These are phyloP conservation scores for Rhizopus sp. DNA, from an alignment of 371 early-diverging fungal species.

Conservation along the genomic window DNA sequence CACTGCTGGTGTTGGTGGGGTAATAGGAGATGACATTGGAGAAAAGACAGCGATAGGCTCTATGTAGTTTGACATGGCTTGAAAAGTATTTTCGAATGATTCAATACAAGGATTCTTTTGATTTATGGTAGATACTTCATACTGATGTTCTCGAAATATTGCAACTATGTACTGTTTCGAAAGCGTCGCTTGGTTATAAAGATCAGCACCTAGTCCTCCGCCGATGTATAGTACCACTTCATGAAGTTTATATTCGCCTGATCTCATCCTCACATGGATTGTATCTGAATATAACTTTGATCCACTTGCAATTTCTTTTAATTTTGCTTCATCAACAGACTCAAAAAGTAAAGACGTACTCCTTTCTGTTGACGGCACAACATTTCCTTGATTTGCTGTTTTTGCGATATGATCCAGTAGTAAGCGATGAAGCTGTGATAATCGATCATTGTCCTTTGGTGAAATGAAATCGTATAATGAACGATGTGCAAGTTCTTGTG, in stretches of 20 bases:
- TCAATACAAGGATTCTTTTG: background rate
- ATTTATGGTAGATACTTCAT: slow-evolving; percentile 10
- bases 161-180: slow-evolving; percentile 45
- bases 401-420: slow-evolving; percentile 33
- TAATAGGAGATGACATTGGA: slow-evolving; percentile 16
- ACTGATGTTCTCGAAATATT: slow-evolving; percentile 19
- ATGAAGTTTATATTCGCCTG: slow-evolving; percentile 53
- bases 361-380: slow-evolving; percentile 49
- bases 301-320: slow-evolving; percentile 31
- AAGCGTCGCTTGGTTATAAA: slow-evolving; percentile 29
- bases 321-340: slow-evolving; percentile 35
- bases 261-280: slow-evolving; percentile 50
- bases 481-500: slow-evolving; percentile 59
- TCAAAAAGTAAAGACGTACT: slow-evolving; percentile 45
- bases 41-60: slow-evolving; percentile 16
- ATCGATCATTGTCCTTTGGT: slow-evolving; percentile 42
- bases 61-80: background rate
- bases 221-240: slow-evolving; percentile 56
- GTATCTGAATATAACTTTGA: slow-evolving; percentile 55
- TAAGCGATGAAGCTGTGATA: slow-evolving; percentile 41
- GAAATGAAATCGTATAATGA: slow-evolving; percentile 59
- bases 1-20: slow-evolving; percentile 16
- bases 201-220: slow-evolving; percentile 62
- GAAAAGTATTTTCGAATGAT: background rate
- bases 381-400: slow-evolving; percentile 22